Conservation (phyloP, 2,329 filamentous ascomycete genomes). For the Fusarium austroafricanum region DNA sequence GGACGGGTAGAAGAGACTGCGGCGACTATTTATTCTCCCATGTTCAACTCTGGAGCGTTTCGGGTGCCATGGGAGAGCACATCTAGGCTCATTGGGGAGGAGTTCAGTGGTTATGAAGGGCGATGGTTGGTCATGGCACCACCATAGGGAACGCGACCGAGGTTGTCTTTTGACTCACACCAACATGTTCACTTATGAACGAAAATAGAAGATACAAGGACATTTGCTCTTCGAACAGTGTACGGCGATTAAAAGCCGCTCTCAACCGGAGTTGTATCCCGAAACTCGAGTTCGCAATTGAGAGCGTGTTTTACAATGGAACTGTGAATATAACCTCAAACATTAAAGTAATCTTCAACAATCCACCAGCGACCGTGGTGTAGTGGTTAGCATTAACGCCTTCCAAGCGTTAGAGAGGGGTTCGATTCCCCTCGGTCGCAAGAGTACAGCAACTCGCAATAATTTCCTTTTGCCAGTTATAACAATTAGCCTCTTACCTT, state of each 20-base stretch:
- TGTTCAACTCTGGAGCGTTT: slow-evolving; percentile 41
- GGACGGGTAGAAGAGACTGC: fast-evolving
- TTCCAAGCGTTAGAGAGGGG: slow-evolving; percentile 34
- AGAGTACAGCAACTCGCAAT: fast-evolving
- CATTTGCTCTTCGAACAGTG: too few species aligned
- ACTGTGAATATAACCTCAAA: fast-evolving
- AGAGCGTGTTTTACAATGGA: fast-evolving
- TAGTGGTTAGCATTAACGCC: slow-evolving; percentile 34
- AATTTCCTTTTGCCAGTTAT: neutral
- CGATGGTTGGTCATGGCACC: slow-evolving; percentile 40
- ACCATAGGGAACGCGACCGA: neutral
- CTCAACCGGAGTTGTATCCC: too few species aligned
- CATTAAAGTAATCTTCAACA: fast-evolving
- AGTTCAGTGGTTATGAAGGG: slow-evolving; percentile 23
- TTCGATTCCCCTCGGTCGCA: slow-evolving; percentile 34
- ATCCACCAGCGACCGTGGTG: slow-evolving; percentile 21
- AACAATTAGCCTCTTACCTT: too few species aligned
- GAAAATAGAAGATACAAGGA: too few species aligned
- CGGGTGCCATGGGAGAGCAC: slow-evolving; percentile 33
- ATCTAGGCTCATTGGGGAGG: slow-evolving; percentile 19
- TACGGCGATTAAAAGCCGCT: too few species aligned
- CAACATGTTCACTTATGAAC: too few species aligned
- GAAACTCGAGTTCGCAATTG: too few species aligned
- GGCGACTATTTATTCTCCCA: slow-evolving; percentile 27
- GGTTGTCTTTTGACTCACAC: neutral